Percentiles rank a stretch among this genome's conserved stretches.
Conservation (phyloP, 2,329 filamentous ascomycete species). For the Trichoderma lentiforme region DNA sequence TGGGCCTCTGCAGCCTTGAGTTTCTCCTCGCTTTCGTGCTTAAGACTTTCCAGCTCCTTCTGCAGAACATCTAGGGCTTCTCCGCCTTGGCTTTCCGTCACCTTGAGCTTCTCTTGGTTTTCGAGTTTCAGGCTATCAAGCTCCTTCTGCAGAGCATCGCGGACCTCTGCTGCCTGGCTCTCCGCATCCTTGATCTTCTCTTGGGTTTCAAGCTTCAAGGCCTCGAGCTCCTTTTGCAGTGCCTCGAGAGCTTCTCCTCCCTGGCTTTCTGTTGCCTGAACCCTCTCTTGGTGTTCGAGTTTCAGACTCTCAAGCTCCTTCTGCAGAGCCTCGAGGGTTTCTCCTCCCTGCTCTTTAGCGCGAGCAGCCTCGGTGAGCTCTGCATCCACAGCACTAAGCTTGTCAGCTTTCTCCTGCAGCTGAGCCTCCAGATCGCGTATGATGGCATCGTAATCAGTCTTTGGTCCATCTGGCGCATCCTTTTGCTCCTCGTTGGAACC, state of each 20-base stretch:
- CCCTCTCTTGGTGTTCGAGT: background rate
- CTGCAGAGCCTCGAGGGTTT: slow-evolving; percentile 47
- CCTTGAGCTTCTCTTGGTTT: slow-evolving; percentile 33
- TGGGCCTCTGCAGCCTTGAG: slow-evolving; percentile 31
- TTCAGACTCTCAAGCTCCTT: background rate
- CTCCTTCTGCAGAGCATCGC: slow-evolving; percentile 32
- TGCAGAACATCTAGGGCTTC: background rate
- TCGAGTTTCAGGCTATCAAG: slow-evolving; percentile 42
- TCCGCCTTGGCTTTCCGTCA: slow-evolving; percentile 26
- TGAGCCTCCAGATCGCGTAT: slow-evolving; percentile 46
- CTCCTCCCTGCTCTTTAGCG: slow-evolving; percentile 48
- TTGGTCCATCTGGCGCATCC: slow-evolving; percentile 44
- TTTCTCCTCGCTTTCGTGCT: slow-evolving; percentile 35
- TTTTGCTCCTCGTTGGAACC: slow-evolving; percentile 40
- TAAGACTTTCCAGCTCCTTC: slow-evolving; percentile 45
- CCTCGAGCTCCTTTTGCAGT: background rate
- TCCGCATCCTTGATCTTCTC: background rate
- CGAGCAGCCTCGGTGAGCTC: slow-evolving; percentile 48
- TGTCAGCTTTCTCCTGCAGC: slow-evolving; percentile 47
- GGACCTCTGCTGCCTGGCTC: background rate
- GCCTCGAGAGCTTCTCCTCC: background rate
- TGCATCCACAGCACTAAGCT: slow-evolving; percentile 49
- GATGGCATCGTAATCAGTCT: slow-evolving; percentile 48
- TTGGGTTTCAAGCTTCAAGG: background rate
- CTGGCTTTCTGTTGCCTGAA: background rate